Evolutionary conservation across 2,329 filamentous ascomycete species (phyloP), one percentile per base, ranked within the genome.

Genomic region (Penicillium palitans): DNA sequence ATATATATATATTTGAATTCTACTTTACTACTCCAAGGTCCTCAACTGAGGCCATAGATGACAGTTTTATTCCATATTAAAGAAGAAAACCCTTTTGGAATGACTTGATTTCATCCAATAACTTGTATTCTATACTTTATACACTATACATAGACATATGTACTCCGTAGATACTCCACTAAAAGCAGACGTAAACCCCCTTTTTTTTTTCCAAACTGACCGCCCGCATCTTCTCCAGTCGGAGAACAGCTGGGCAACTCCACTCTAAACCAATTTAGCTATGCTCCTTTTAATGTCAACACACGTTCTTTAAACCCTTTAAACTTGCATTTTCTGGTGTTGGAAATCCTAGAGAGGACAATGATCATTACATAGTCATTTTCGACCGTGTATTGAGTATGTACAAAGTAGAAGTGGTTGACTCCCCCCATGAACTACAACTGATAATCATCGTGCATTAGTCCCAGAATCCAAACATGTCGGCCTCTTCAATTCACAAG

Each of bases 241-340:
- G 59, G 61, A 58, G 62, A 44, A 35, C 58, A 50, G 66, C 60
- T 64, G 64, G 63, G 64, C 64, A 64, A 60, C 68, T 71, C 71
- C 70, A 73, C 71, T 63, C 58, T 63, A 57, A 62, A 66, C 63
- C 61, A 63, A 66, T 62, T 58, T 42, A 53, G 59, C 58, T 57
- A 60, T 65, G 61, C 66, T 69, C 63, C 67, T 44, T 68, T 68
- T 65, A 61, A 59, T 60, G 48, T 60, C 59, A 64, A 66, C 62
- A 57, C 50, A 51, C 55, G 58, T 42, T 46, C 49, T 9, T 37
- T 37, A 35, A 35, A 2, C 12, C 6, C 31, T 13, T 33, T 3
- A 13, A 48, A 6, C 55, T 21, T 27, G 21, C 6, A 25, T 40
- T 47, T 27, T 41, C 42, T 52, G 42, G 21, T 10, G 40, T 45